phyloP scores from a whole-genome alignment of 768 basidiomycete species.

The Tulasnella sp. region DNA sequence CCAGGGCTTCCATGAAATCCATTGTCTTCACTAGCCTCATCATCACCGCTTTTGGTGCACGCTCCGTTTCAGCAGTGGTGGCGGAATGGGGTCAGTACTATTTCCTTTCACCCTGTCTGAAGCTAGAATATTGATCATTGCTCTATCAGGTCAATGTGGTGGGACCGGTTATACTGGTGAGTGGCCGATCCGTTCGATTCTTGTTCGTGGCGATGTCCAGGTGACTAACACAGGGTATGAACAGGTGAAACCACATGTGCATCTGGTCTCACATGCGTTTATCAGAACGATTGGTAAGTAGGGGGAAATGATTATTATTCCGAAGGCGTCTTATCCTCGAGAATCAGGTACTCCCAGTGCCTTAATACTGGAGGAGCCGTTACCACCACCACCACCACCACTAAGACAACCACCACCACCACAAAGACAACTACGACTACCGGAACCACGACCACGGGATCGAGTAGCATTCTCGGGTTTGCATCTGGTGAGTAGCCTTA shows the following conservation, averaged over 20 bases:
- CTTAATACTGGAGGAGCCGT: background rate
- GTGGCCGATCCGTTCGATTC: background rate
- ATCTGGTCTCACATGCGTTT: slow-evolving; percentile 1
- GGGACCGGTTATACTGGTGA: background rate
- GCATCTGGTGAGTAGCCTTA: too few relatives aligned
- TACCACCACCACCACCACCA: background rate
- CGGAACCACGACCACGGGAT: too few relatives aligned
- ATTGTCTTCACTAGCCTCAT: background rate
- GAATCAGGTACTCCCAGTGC: background rate
- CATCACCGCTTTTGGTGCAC: background rate
- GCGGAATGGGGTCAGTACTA: background rate
- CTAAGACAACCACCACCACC: background rate
- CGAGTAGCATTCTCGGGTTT: too few relatives aligned
- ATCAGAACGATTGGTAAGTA: slow-evolving; percentile 2
- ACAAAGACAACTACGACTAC: too few relatives aligned
- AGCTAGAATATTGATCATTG: background rate
- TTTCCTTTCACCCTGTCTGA: background rate
- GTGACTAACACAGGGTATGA: background rate
- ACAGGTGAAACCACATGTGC: background rate
- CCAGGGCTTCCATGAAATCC: background rate
- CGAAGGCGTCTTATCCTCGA: too few relatives aligned
- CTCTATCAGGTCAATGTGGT: background rate
- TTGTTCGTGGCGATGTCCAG: background rate
- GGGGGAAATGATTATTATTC: too few relatives aligned
- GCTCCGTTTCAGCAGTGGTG: background rate